Base-by-base conservation (phyloP, 1,139 yeast genomes). In the Blastobotrys apis region DNA sequence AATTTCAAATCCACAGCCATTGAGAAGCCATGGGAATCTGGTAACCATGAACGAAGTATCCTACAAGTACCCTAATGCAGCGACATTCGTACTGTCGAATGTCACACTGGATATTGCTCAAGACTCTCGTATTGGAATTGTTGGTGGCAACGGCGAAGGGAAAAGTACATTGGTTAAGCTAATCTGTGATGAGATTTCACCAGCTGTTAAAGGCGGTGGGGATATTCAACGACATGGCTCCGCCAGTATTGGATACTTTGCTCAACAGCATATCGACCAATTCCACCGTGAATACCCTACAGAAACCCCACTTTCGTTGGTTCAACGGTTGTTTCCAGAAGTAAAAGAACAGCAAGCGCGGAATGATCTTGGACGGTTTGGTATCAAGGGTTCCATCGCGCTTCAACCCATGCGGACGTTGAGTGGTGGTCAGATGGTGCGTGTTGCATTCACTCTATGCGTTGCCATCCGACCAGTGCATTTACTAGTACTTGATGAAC, bases 141-240 rank as follows among this genome's bases (percentile, higher is more conserved):
- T 97, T 73, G 98, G 98, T 61, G 80, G 97, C 69, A 92, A 92
- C 65, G 98, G 98, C 75, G 96, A 97, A 48, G 98, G 98, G 72
- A 92, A 92, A 67, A 87, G 97, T 15, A 92, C 98, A 13, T 73
- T 92, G 60, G 27, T 44, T 5, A 35, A 36, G 17, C 25, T 44
- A 9, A 26, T 44, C 5, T 33, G 20, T 13, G 33, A 21, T 12
- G 39, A 36, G 29, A 10, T 44, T 2, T 16, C 9, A 23, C 44
- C 47, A n/a, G 25, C 19, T 15, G n/a, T n/a, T n/a, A n/a, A n/a
- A n/a, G n/a, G n/a, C n/a, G n/a, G 9, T 15, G 47, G 47, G 2
- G 6, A 21, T 10, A 30, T 40, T 13, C 35, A 40, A 19, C 4
- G 29, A 10, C 33, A 43, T 17, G 21, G 32, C 21, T 23, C 23